These are phyloP conservation scores for Exophiala bonariae DNA, from an alignment of 2,329 filamentous ascomycete genomes.

Conservation along the genomic window DNA sequence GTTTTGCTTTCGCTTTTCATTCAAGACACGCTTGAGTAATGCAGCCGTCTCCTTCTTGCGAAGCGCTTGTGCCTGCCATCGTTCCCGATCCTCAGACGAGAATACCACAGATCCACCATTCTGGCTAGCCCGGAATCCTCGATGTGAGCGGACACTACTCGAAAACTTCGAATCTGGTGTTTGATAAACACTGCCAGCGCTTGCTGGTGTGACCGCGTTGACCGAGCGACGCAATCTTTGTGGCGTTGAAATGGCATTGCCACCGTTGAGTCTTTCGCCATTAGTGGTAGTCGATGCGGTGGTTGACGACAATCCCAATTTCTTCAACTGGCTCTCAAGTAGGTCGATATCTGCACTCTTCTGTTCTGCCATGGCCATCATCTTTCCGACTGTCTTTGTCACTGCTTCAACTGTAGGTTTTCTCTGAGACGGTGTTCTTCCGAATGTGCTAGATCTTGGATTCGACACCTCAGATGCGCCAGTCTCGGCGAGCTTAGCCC, in stretches of 20 bases:
- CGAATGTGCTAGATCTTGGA: slow-evolving; percentile 35
- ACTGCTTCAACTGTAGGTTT: slow-evolving; percentile 89
- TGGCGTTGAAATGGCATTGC: slow-evolving; percentile 12
- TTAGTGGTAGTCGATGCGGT: slow-evolving; percentile 11
- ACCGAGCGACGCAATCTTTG: slow-evolving; percentile 9
- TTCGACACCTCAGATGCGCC: slow-evolving; percentile 51
- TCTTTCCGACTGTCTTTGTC: slow-evolving; percentile 84
- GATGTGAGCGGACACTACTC: slow-evolving; percentile 18
- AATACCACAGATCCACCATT: slow-evolving; percentile 17
- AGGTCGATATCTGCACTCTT: slow-evolving; percentile 88
- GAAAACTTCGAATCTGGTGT: slow-evolving; percentile 27
- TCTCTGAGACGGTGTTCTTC: slow-evolving; percentile 39
- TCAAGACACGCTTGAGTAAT: slow-evolving; percentile 24
- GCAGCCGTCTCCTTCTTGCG: slow-evolving; percentile 26
- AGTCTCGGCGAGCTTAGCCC: slow-evolving; percentile 69
- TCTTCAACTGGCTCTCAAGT: slow-evolving; percentile 81
- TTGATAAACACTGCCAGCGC: slow-evolving; percentile 27
- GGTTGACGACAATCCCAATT: slow-evolving; percentile 55
- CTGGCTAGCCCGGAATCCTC: slow-evolving; percentile 13
- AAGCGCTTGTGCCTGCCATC: slow-evolving; percentile 25
- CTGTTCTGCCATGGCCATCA: slow-evolving; percentile 90
- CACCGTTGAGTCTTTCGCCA: slow-evolving; percentile 14
- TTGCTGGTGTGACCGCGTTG: slow-evolving; percentile 21
- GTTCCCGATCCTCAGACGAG: slow-evolving; percentile 25
- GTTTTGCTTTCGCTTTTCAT: slow-evolving; percentile 19